phyloP scores from a whole-genome alignment of 1,284 basidiomycete genomes.

The Takashimella tepidaria region DNA sequence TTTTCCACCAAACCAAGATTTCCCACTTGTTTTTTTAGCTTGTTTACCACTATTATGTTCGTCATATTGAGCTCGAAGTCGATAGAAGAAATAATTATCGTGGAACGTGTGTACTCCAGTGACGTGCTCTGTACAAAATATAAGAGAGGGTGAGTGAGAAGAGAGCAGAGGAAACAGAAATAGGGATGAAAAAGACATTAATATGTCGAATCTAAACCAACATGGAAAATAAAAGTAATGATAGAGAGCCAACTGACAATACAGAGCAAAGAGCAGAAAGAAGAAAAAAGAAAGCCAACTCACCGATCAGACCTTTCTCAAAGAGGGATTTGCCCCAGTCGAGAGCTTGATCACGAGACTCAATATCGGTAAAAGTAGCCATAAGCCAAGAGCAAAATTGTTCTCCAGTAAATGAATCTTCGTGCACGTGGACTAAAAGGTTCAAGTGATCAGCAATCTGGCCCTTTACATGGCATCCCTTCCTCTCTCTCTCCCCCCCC shows the following conservation, averaged over 20 bases:
- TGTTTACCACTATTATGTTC: conserved; percentile 19
- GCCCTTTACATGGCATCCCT: too few species aligned
- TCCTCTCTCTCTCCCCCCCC: too few species aligned
- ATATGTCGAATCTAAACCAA: too few species aligned
- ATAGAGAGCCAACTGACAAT: too few species aligned
- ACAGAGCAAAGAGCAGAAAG: too few species aligned
- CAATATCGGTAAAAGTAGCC: conserved; percentile 76
- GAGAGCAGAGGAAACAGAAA: too few species aligned
- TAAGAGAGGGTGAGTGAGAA: too few species aligned
- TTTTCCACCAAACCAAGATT: conserved; percentile 34
- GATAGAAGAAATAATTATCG: conserved; percentile 78
- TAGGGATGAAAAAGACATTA: too few species aligned
- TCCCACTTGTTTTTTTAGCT: conserved; percentile 16
- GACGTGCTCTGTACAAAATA: conserved; percentile 64
- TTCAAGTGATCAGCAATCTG: too few species aligned
- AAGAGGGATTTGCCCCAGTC: conserved; percentile 70
- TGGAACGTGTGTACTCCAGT: conserved; percentile 70
- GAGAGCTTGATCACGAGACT: conserved; percentile 67
- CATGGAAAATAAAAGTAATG: too few species aligned
- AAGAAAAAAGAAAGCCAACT: conserved; percentile 4
- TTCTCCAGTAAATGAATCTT: conserved; percentile 74
- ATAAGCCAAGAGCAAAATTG: conserved; percentile 83
- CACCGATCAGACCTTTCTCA: conserved; percentile 68
- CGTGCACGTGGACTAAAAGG: conserved; percentile 18
- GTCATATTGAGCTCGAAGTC: conserved; percentile 66